Percentiles rank a stretch among this genome's conserved stretches.
Evolutionary conservation across 176 grass and related monocot genomes (phyloP).

Genomic region (Dendrocalamus sinicus): DNA sequence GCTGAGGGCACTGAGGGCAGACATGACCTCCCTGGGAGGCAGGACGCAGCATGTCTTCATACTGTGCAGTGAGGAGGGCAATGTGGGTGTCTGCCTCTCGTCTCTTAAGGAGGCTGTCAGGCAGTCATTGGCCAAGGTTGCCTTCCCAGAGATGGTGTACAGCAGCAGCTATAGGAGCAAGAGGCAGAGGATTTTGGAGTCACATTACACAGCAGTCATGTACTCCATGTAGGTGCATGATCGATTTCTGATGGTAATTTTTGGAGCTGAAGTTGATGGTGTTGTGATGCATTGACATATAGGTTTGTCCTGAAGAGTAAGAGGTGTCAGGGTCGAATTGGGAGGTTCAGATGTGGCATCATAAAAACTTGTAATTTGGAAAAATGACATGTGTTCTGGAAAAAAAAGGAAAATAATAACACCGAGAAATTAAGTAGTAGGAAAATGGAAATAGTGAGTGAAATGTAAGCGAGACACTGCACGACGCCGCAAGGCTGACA

Average conservation of each 20-base stretch:
- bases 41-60: conserved; percentile 35
- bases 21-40: conserved; percentile 48
- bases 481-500: too few relatives aligned
- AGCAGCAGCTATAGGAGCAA: conserved; percentile 24
- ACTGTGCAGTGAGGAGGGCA: conserved; percentile 28
- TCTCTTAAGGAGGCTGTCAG: conserved; percentile 42
- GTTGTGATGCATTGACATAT: not conserved
- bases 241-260: not conserved
- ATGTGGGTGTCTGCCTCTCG: not conserved
- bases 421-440: too few relatives aligned
- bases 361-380: not conserved
- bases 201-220: not conserved
- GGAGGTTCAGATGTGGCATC: not conserved
- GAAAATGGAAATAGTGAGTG: too few relatives aligned
- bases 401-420: too few relatives aligned
- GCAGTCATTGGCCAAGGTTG: conserved; percentile 41
- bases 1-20: conserved; percentile 40
- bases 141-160: conserved; percentile 44
- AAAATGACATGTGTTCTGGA: too few relatives aligned
- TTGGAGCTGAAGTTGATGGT: not conserved
- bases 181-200: conserved; percentile 47
- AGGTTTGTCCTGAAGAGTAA: not conserved
- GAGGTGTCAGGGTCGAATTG: not conserved
- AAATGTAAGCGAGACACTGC: too few relatives aligned
- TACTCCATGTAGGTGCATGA: not conserved